These are phyloP conservation scores for Kluyveromyces dobzhanskii DNA, from an alignment of 805 yeast genomes.

Conservation along the genomic window DNA sequence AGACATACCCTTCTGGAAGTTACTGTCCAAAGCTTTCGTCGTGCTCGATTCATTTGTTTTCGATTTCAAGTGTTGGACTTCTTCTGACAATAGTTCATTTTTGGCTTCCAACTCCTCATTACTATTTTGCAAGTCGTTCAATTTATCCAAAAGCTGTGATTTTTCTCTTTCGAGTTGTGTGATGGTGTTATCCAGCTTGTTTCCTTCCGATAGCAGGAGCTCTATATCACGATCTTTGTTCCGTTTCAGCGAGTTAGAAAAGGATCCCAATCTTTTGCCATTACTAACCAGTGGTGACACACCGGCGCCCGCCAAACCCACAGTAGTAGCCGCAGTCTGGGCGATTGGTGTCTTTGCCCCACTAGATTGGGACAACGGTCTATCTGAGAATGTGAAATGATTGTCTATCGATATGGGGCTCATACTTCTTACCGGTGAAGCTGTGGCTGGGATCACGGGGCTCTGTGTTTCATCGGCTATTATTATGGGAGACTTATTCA, in stretches of 20 bases:
- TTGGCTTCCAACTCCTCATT: constrained; percentile 12
- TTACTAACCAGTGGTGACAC: neutral
- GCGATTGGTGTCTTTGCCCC: neutral
- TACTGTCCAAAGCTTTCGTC: constrained; percentile 10
- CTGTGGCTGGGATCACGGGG: too few species aligned
- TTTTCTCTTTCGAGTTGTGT: constrained; percentile 31
- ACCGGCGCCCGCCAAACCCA: neutral
- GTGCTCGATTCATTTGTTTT: constrained; percentile 9
- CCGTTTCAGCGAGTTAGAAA: constrained; percentile 20
- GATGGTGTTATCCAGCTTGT: constrained; percentile 40
- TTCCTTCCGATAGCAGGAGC: constrained; percentile 38
- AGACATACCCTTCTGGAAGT: constrained; percentile 19
- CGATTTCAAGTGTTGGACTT: constrained; percentile 14
- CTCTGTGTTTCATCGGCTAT: too few species aligned
- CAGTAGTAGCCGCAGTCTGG: neutral
- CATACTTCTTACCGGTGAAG: neutral
- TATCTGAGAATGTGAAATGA: constrained; percentile 1
- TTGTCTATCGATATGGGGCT: neutral
- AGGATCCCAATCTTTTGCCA: constrained; percentile 8
- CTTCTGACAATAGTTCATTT: constrained; percentile 14
- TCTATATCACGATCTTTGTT: constrained; percentile 38
- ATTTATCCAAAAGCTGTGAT: constrained; percentile 18
- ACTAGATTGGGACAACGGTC: constrained; percentile 4
- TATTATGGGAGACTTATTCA: neutral
- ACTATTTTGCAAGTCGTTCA: constrained; percentile 20